Conservation (phyloP, 768 basidiomycete genomes). For the Stropharia rugosoannulata region DNA sequence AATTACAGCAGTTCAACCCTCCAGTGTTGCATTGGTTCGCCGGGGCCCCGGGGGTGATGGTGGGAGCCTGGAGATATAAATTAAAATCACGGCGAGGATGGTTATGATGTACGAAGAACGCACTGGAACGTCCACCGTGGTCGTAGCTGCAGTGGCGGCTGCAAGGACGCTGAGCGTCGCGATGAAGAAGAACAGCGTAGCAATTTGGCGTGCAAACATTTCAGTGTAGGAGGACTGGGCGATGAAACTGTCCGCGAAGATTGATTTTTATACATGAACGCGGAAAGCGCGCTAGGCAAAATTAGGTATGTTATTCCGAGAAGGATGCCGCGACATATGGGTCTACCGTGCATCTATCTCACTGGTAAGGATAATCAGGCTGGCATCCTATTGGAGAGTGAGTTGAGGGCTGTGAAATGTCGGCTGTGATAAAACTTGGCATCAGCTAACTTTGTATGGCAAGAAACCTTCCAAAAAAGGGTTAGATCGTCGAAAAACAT, state of each 20-base stretch:
- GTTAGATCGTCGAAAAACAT: too few species aligned
- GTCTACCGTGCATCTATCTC: background rate
- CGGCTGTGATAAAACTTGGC: too few species aligned
- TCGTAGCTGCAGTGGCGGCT: constrained; percentile 15
- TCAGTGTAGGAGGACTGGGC: background rate
- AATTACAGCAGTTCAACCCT: constrained; percentile 21
- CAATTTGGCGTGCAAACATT: constrained; percentile 11
- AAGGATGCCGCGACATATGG: background rate
- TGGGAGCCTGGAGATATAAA: background rate
- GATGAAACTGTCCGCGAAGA: background rate
- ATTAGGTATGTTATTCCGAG: background rate
- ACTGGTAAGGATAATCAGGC: background rate
- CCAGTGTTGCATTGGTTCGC: constrained; percentile 20
- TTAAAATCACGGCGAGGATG: background rate
- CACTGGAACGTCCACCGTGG: constrained; percentile 14
- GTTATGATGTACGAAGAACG: background rate
- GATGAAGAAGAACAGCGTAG: constrained; percentile 12
- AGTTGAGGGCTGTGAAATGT: too few species aligned
- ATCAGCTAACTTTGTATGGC: too few species aligned
- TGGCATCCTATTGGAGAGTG: background rate
- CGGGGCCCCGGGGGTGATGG: constrained; percentile 12
- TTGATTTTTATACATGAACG: background rate
- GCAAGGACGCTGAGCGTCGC: constrained; percentile 17
- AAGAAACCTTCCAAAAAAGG: too few species aligned
- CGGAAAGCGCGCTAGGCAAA: background rate